Base-by-base conservation (phyloP, 2,329 filamentous ascomycete species). In the Epichloe amarillans region DNA sequence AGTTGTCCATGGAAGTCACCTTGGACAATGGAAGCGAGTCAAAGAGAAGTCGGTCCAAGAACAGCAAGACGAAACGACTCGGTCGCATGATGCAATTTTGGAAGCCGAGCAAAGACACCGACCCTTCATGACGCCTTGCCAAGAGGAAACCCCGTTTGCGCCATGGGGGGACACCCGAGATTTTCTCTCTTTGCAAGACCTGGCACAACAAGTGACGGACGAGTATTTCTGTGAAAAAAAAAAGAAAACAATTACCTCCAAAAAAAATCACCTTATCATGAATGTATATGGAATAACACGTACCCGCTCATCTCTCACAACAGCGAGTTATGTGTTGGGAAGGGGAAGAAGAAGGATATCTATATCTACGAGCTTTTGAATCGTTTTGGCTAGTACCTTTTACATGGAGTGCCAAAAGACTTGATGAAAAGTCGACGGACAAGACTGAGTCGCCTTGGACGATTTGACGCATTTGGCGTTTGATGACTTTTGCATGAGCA, bases 21-120 rank as follows among this genome's bases (percentile, higher is more conserved):
- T 60, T 71, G 54, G 78, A 80, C 43, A 71, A 67, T 40, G 75
- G 82, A n/a, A 61, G 69, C 0, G 77, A 79, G 35, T 55, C 52
- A 36, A 79, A 77, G 60, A 77, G 75, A 70, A 58, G 63, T 59
- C 77, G 76, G 69, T 58, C 63, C 7, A 81, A 80, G 63, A 61
- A 59, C 23, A 86, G 83, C 71, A 85, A 82, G 64, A 72, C 79
- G 38, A 86, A 82, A 63, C 77, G 84, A 33, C 68, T 89, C 38
- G 84, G 86, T 62, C 83, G 84, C 48, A 74, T 89, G 70, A 81
- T 88, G 74, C 81, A 84, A 58, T 90, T 90, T 64, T 90, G 84
- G 84, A 87, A 84, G 66, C 72, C 74, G 10, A 80, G 75, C 60
- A 74, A 75, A 54, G 63, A 69, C 38, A 57, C 53, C 3, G 53